A percentile compares a stretch with the other conserved stretches of the same genome.
Evolutionary conservation across 2,329 filamentous ascomycete genomes (phyloP).

Genomic region (Tolypocladium album): DNA sequence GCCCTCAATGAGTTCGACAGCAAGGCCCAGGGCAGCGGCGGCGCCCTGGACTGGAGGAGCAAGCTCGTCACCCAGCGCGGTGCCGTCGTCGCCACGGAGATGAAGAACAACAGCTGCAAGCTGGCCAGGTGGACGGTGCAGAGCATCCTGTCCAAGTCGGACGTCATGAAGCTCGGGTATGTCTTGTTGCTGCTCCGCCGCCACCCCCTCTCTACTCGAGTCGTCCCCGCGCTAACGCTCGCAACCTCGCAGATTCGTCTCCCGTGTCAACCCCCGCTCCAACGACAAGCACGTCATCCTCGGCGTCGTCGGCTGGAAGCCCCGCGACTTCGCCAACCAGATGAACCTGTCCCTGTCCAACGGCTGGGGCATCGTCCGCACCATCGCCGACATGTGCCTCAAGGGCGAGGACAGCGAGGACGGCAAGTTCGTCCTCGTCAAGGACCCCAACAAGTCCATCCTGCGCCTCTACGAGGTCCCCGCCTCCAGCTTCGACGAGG

Average conservation of each 20-base stretch:
- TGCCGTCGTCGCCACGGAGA: slow-evolving; percentile 96
- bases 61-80: slow-evolving; percentile 92
- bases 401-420: slow-evolving; percentile 65
- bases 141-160: slow-evolving; percentile 92
- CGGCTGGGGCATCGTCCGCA: slow-evolving; percentile 97
- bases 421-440: slow-evolving; percentile 71
- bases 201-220: neutral
- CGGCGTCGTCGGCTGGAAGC: slow-evolving; percentile 95
- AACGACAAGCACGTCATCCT: slow-evolving; percentile 93
- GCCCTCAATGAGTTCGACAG: slow-evolving; percentile 98
- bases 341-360: slow-evolving; percentile 98
- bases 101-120: slow-evolving; percentile 99
- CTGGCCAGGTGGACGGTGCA: slow-evolving; percentile 96
- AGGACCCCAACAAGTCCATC: slow-evolving; percentile 95
- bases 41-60: slow-evolving; percentile 90
- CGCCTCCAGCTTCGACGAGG: slow-evolving; percentile 79
- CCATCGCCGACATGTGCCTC: slow-evolving; percentile 89
- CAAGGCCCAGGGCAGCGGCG: slow-evolving; percentile 91
- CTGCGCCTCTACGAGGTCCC: slow-evolving; percentile 90
- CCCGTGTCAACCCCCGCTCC: slow-evolving; percentile 81
- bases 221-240: slow-evolving; percentile 13
- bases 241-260: slow-evolving; percentile 65
- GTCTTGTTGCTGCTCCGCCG: slow-evolving; percentile 18
- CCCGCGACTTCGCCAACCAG: slow-evolving; percentile 88
- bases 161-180: slow-evolving; percentile 95